Conservation (phyloP, 495 filamentous ascomycete species). For the Achaetomiella virescens region DNA sequence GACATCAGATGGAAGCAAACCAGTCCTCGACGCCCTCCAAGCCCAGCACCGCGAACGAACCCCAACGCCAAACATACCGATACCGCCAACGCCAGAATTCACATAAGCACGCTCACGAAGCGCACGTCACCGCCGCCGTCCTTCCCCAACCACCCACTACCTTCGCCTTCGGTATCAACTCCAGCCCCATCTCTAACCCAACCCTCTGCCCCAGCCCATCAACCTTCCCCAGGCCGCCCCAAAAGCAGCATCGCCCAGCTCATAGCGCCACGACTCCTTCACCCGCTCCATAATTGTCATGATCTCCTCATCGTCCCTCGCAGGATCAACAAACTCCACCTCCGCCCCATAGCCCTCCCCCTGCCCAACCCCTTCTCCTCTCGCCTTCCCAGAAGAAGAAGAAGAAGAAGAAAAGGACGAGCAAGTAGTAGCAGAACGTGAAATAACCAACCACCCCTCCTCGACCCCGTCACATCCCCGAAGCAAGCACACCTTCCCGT, state of each 20-base stretch:
- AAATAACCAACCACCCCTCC: conserved; percentile 38
- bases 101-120: neutral
- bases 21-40: too few species aligned
- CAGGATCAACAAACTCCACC: conserved; percentile 35
- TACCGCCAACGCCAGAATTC: neutral
- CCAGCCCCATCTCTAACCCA: conserved; percentile 7
- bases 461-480: conserved; percentile 37
- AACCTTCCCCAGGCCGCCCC: conserved; percentile 3
- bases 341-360: conserved; percentile 8
- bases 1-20: too few species aligned
- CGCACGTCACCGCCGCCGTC: neutral
- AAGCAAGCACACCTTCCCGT: conserved; percentile 44
- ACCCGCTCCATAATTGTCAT: conserved; percentile 36
- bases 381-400: neutral
- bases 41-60: too few species aligned
- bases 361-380: conserved; percentile 7
- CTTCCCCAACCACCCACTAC: neutral
- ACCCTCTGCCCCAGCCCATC: neutral
- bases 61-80: neutral
- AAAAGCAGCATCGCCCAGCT: conserved; percentile 17
- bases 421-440: too few species aligned
- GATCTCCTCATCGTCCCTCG: conserved; percentile 24
- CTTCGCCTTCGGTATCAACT: conserved; percentile 18
- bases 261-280: conserved; percentile 36
- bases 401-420: neutral